Conservation (phyloP, 495 filamentous ascomycete species). For the Penicillium coprophilum region DNA sequence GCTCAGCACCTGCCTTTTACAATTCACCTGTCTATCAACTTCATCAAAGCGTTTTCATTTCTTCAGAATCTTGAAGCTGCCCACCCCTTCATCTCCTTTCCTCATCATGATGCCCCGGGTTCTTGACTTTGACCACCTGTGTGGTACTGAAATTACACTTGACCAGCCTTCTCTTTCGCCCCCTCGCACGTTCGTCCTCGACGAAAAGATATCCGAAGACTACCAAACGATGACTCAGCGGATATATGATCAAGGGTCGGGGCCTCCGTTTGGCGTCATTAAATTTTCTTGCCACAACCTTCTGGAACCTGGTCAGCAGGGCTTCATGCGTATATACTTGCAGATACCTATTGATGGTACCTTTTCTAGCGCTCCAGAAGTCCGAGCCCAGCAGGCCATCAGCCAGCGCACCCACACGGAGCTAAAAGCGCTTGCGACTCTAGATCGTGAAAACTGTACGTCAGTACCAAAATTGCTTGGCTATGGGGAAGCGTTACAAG, state of each 20-base stretch:
- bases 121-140: conserved; percentile 1
- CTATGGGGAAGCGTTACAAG: conserved; percentile 1
- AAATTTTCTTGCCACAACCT: conserved; percentile 4
- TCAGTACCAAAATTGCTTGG: conserved; percentile 8
- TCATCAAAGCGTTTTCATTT: not conserved
- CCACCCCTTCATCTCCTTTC: not conserved
- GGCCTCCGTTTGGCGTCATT: conserved; percentile 2
- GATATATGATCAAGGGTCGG: not conserved
- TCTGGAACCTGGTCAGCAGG: conserved; percentile 7
- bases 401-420: conserved; percentile 4
- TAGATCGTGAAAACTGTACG: conserved; percentile 2
- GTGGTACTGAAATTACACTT: not conserved
- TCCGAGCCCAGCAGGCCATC: conserved; percentile 6
- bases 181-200: not conserved
- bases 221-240: conserved; percentile 1
- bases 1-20: not conserved
- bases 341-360: conserved; percentile 8
- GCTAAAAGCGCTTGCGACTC: conserved; percentile 4
- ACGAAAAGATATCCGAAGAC: conserved; percentile 3
- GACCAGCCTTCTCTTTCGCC: conserved; percentile 4
- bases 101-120: not conserved
- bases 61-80: not conserved
- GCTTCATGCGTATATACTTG: conserved; percentile 4
- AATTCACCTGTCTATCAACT: conserved; percentile 1
- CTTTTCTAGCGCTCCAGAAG: conserved; percentile 3